These are phyloP conservation scores for Pholiota conissans DNA, from an alignment of 768 basidiomycete genomes.

Conservation along the genomic window DNA sequence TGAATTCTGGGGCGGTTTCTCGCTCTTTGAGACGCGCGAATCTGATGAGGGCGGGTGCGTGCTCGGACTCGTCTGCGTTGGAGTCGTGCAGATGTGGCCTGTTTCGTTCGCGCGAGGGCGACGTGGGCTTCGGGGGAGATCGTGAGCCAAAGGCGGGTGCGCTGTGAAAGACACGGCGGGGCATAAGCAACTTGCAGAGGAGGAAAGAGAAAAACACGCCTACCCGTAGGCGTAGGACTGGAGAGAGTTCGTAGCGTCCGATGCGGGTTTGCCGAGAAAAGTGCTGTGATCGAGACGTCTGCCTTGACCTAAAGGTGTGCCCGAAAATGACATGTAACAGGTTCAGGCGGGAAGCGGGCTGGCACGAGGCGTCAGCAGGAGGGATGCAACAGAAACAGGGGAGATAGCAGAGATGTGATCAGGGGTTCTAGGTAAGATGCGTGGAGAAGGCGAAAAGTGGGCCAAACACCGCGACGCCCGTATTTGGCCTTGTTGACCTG, in stretches of 20 bases:
- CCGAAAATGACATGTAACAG: conserved; percentile 80
- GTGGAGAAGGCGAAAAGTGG: conserved; percentile 11
- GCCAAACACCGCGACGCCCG: conserved; percentile 17
- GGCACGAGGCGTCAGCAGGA: conserved; percentile 16
- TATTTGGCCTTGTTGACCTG: conserved; percentile 19
- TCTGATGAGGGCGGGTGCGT: conserved; percentile 41
- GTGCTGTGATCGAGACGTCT: conserved; percentile 82
- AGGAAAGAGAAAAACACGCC: conserved; percentile 24
- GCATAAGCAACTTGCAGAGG: conserved; percentile 16
- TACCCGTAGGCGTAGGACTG: conserved; percentile 75
- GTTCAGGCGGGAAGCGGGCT: conserved; percentile 16
- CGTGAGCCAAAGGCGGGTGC: conserved; percentile 55
- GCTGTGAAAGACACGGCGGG: conserved; percentile 33
- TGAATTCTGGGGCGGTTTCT: conserved; percentile 30
- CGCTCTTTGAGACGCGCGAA: conserved; percentile 46
- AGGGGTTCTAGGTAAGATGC: neutral
- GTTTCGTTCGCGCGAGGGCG: conserved; percentile 35
- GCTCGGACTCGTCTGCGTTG: conserved; percentile 34
- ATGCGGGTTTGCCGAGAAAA: conserved; percentile 66
- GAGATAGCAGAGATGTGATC: conserved; percentile 4
- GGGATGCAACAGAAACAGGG: neutral
- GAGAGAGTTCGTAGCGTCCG: conserved; percentile 38
- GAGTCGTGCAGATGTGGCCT: conserved; percentile 13
- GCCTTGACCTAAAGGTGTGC: conserved; percentile 81
- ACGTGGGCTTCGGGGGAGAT: conserved; percentile 57